Base-by-base conservation (phyloP, 148 eudicot species). In the Cornus suecica region DNA sequence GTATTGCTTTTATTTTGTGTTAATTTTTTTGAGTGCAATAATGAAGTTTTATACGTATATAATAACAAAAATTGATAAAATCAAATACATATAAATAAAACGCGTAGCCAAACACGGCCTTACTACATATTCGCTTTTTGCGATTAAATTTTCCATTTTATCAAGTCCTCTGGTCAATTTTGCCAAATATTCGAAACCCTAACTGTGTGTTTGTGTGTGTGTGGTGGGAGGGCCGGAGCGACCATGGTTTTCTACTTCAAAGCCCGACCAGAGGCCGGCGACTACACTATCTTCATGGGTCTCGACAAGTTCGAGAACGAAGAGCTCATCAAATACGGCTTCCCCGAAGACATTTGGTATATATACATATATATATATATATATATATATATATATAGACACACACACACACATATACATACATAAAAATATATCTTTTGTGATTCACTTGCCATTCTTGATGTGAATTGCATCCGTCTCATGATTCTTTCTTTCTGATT, bases 211-310 rank as follows among this genome's bases (percentile, higher is more conserved):
- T 5, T 58, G 62, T 15, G 61, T 56, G 6, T 22, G 62, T 65
- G 71, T 29, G 61, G 63, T 74, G 78, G 37, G 65, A 24, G 26
- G 62, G 68, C 62, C 24, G 0, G 62, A 58, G 62, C 62, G 65
- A 85, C 76, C 70, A 94, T 94, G 99, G 99, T 94, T 78, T 91
- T 92, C 86, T 94, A 92, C 94, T 92, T 94, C 88, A 89, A 94
- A 71, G 99, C 97, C 26, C 74, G 99, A 80, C 92, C 94, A 1
- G 99, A 94, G 79, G 90, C 90, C 11, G 99, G 99, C 14, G 97
- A 94, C 62, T 94, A 84, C 91, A 90, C 96, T 41, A 94, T 92
- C 54, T 94, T 94, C 83, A 94, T 94, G 99, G 99, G 99, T 41
- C 91, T 92, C 66, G 97, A 94, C 77, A 94, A 94, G 87, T 84